Evolutionary conservation across 768 basidiomycete genomes (phyloP).

Genomic region (Russula olivacea): DNA sequence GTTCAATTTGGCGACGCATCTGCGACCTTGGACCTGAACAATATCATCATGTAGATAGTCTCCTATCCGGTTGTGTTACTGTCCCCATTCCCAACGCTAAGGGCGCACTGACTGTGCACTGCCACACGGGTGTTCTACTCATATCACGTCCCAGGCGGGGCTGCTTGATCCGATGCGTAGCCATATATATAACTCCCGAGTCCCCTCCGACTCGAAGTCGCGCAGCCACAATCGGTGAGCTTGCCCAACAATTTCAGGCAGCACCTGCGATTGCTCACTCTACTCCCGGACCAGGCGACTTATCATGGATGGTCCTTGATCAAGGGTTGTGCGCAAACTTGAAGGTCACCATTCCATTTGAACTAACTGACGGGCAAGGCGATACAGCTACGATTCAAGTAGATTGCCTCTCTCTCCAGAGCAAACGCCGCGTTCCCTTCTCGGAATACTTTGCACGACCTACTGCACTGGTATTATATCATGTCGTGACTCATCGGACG

Average conservation of each 20-base stretch:
- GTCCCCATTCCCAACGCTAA: too few species aligned
- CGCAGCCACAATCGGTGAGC: slow-evolving; percentile 91
- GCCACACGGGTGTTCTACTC: too few species aligned
- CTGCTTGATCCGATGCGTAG: too few species aligned
- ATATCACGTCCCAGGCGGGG: too few species aligned
- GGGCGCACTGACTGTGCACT: too few species aligned
- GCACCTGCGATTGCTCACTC: background rate
- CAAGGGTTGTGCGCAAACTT: slow-evolving; percentile 87
- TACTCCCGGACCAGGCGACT: slow-evolving; percentile 63
- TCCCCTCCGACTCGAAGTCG: too few species aligned
- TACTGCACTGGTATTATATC: slow-evolving; percentile 84
- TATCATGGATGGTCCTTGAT: slow-evolving; percentile 89
- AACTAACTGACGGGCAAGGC: slow-evolving; percentile 70
- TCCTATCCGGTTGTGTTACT: too few species aligned
- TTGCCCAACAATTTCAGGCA: background rate
- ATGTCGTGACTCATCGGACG: slow-evolving; percentile 79
- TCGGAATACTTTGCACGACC: slow-evolving; percentile 86
- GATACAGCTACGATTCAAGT: slow-evolving; percentile 80
- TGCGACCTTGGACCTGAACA: too few species aligned
- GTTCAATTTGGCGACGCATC: too few species aligned
- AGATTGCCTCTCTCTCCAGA: slow-evolving; percentile 83
- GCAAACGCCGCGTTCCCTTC: slow-evolving; percentile 67
- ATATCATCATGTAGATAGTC: too few species aligned
- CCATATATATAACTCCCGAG: slow-evolving; percentile 94
- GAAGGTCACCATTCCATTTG: slow-evolving; percentile 77